These are phyloP conservation scores for Paraconiothyrium brasiliense DNA, from an alignment of 2,329 filamentous ascomycete species.

Conservation along the genomic window DNA sequence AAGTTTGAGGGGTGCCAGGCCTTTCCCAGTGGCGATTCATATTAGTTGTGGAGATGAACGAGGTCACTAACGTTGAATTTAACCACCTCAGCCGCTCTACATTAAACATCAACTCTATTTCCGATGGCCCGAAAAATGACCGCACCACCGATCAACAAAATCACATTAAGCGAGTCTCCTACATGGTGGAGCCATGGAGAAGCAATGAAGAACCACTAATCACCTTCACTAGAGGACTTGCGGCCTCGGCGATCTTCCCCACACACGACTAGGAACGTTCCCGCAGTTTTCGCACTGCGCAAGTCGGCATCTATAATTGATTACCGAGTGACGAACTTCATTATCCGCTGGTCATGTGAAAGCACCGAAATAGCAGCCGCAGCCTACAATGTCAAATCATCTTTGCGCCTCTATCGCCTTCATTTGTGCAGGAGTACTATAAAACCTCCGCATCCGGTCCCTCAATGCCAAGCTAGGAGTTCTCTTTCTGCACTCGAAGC, in stretches of 20 bases:
- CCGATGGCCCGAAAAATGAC: constrained; percentile 13
- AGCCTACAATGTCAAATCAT: neutral
- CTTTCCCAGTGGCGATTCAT: constrained; percentile 1
- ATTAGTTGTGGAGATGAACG: neutral
- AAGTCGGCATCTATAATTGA: constrained; percentile 12
- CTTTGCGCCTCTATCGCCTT: neutral
- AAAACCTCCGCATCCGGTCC: neutral
- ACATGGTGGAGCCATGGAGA: neutral
- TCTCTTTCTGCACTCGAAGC: neutral
- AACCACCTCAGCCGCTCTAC: constrained; percentile 15
- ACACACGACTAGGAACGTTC: constrained; percentile 5
- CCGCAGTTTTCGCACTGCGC: constrained; percentile 10
- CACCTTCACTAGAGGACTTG: neutral
- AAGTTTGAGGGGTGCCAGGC: neutral
- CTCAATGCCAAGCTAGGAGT: neutral
- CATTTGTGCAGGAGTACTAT: neutral
- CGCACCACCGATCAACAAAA: neutral
- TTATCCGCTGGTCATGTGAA: constrained; percentile 14
- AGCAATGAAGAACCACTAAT: constrained; percentile 4
- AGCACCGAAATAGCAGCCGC: neutral
- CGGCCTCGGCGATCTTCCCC: constrained; percentile 10
- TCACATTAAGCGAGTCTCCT: constrained; percentile 7
- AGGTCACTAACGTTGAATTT: constrained; percentile 7
- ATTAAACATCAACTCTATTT: constrained; percentile 3
- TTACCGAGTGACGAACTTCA: constrained; percentile 14